Evolutionary conservation across 2,329 filamentous ascomycete genomes (phyloP), one percentile per base, ranked within the genome.

Genomic region (Cladosporium sp.): DNA sequence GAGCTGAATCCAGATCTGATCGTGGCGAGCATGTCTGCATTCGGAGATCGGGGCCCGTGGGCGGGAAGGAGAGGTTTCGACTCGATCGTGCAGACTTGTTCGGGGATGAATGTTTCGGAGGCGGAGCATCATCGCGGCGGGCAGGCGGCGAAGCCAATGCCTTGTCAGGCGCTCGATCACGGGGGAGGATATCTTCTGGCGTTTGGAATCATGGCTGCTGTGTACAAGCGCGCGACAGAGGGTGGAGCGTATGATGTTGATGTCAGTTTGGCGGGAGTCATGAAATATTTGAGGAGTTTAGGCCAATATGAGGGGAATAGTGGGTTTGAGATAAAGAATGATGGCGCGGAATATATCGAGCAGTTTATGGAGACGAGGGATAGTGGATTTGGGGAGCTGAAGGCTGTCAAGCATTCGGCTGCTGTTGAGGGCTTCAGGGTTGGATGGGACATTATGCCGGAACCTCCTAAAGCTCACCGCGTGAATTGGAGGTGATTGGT

Each of bases 151-250:
- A 70, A 71, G 1, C 65, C 72, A 0, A 66, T 74, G 32, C 80
- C 80, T 0, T 79, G 75, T 50, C 80, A 83, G 62, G 79, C 75
- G 0, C 69, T 83, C 0, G 80, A 83, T 59, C 78, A 83, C 55
- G 77, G 72, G 0, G 71, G 71, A 0, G 80, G 80, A 0, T 82
- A 79, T 50, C 68, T 82, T 16, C 69, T 83, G 0, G 78, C 79
- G 0, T 67, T 77, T 0, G 79, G 80, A 0, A 71, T 82, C 2
- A 65, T 71, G 19, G 74, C 78, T 0, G 78, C 79, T 0, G 41
- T 83, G 4, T 77, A 79, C 54, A 72, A 70, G 46, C 70, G 74
- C 11, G 71, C 71, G 0, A 66, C 57, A 0, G 67, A 72, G 14
- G 77, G 76, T 1, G 75, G 76, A 0, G 70, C 73, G 0, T 82